A percentile compares a stretch with the other conserved stretches of the same genome.
Evolutionary conservation across 257 asterid genomes (phyloP).

Genomic region (Buddleja alternifolia): DNA sequence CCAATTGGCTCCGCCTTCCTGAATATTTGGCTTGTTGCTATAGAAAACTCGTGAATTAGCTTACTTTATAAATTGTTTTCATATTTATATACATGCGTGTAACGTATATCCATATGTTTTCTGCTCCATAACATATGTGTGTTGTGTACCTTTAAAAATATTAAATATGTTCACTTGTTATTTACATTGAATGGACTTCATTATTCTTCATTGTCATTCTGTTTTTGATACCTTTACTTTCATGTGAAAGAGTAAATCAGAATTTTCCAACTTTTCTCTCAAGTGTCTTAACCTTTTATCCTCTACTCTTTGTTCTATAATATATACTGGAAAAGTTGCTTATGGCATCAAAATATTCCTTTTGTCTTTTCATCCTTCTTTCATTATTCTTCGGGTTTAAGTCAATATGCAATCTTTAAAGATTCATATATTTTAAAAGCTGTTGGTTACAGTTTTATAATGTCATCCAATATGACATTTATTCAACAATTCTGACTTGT

Average conservation of each 20-base stretch:
- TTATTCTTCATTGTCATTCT: neutral
- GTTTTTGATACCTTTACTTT: neutral
- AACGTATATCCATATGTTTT: neutral
- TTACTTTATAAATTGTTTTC: neutral
- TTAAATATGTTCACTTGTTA: neutral
- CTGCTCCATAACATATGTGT: neutral
- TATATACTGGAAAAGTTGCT: neutral
- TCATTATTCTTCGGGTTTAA: conserved; percentile 5
- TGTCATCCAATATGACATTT: conserved; percentile 6
- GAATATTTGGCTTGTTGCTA: neutral
- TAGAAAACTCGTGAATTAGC: neutral
- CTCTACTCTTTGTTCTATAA: neutral
- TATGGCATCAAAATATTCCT: neutral
- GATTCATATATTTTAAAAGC: neutral
- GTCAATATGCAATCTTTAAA: neutral
- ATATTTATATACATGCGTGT: neutral
- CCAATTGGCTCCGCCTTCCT: neutral
- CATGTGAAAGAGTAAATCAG: neutral
- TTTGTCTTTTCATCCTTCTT: conserved; percentile 7
- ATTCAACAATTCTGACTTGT: conserved; percentile 30
- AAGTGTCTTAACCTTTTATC: neutral
- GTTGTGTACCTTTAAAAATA: neutral
- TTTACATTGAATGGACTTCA: neutral
- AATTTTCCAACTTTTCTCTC: neutral
- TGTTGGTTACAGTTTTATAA: neutral